These are phyloP conservation scores for Coniferiporia weirii DNA, from an alignment of 1,284 basidiomycete genomes.

Conservation along the genomic window DNA sequence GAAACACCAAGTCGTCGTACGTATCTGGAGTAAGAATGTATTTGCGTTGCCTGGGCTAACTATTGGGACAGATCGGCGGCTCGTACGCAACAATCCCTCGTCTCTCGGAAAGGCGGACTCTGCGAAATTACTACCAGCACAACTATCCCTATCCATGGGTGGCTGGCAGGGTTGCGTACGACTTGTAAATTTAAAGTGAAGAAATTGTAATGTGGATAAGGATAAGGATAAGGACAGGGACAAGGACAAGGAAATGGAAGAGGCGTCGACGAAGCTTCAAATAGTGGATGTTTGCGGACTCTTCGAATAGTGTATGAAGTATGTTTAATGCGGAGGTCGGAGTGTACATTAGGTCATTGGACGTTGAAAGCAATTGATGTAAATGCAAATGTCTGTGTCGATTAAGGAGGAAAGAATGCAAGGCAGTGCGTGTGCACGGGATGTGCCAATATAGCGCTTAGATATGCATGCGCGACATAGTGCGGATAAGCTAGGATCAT, in stretches of 20 bases:
- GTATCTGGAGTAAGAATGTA: slow-evolving; percentile 28
- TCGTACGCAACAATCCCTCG: slow-evolving; percentile 86
- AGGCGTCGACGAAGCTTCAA: not conserved
- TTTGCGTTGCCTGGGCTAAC: not conserved
- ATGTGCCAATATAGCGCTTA: not conserved
- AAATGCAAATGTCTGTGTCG: too few relatives aligned
- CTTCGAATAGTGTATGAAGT: not conserved
- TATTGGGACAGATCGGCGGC: slow-evolving; percentile 68
- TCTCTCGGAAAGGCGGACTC: slow-evolving; percentile 66
- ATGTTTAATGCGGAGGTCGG: not conserved
- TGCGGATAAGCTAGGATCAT: not conserved
- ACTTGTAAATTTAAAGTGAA: slow-evolving; percentile 28
- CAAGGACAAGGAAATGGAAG: not conserved
- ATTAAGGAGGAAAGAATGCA: too few relatives aligned
- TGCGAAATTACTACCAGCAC: slow-evolving; percentile 83
- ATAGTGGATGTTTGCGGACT: too few relatives aligned
- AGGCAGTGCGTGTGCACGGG: too few relatives aligned
- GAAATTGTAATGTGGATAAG: not conserved
- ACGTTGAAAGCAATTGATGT: not conserved
- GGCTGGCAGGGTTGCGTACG: slow-evolving; percentile 70
- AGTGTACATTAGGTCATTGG: not conserved
- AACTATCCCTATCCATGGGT: slow-evolving; percentile 75
- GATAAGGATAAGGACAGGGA: not conserved
- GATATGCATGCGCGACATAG: not conserved
- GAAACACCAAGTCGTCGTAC: slow-evolving; percentile 78